Conservation (phyloP, 139 green algal genomes). For the Picochlorum sp. region DNA sequence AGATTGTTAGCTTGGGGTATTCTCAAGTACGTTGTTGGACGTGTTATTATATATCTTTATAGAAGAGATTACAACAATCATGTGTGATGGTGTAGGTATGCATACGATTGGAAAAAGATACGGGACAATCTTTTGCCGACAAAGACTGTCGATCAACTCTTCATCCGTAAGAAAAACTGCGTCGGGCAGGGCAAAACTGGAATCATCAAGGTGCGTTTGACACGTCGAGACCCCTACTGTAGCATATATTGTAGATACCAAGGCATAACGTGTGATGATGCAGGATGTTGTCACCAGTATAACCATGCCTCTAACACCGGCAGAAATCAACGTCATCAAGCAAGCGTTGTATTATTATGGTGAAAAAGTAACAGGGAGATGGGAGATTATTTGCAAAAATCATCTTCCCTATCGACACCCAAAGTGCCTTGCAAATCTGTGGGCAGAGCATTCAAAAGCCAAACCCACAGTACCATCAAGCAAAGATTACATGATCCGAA, state of each 20-base stretch:
- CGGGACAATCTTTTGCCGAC: constrained; percentile 15
- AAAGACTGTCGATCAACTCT: constrained; percentile 14
- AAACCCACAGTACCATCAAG: no score
- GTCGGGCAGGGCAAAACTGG: neutral
- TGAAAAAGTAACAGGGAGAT: constrained; percentile 5
- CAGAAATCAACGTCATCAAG: constrained; percentile 19
- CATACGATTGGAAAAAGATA: constrained; percentile 30
- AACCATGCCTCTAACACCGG: constrained; percentile 6
- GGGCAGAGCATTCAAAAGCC: constrained; percentile 5
- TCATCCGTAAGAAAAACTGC: constrained; percentile 28
- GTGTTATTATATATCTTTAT: neutral
- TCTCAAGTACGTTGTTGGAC: constrained; percentile 2
- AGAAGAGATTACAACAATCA: neutral
- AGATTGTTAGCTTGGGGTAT: constrained; percentile 30
- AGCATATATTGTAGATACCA: neutral
- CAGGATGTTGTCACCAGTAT: constrained; percentile 19
- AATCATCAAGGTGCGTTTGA: constrained; percentile 3
- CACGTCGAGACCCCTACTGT: constrained; percentile 4
- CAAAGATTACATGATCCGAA: no score
- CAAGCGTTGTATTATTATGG: constrained; percentile 19
- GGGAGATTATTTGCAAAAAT: constrained; percentile 24
- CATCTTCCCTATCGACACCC: constrained; percentile 25
- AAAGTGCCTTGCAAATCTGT: constrained; percentile 19
- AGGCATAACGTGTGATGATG: neutral
- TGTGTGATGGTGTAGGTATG: neutral